phyloP scores from a whole-genome alignment of 306 rosid genomes.

The Trifolium pratense region DNA sequence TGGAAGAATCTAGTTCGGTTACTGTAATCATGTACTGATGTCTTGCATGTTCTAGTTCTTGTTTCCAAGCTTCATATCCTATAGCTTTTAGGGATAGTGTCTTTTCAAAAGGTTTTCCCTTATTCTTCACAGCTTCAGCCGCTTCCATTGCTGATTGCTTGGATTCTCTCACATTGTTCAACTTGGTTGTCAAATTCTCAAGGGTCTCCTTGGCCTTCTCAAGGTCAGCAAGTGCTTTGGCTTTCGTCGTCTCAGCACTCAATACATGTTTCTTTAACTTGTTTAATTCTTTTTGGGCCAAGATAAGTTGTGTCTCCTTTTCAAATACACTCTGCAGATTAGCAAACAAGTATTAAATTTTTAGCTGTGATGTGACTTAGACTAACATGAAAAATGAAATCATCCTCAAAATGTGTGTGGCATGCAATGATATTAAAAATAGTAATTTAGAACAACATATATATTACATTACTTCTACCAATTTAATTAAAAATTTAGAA shows the following conservation, averaged over 20 bases:
- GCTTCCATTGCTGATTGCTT: slow-evolving; percentile 69
- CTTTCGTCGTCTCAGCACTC: slow-evolving; percentile 53
- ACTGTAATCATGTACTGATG: slow-evolving; percentile 52
- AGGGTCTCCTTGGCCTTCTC: slow-evolving; percentile 63
- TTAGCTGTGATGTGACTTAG: too few relatives aligned
- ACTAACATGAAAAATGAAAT: slow-evolving; percentile 28
- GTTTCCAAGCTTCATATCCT: slow-evolving; percentile 64
- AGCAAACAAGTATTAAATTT: slow-evolving; percentile 15
- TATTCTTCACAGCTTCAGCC: slow-evolving; percentile 52
- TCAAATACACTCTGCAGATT: slow-evolving; percentile 65
- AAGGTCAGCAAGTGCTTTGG: slow-evolving; percentile 65
- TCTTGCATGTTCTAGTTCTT: slow-evolving; percentile 67
- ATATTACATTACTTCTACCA: too few relatives aligned
- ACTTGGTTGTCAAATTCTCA: slow-evolving; percentile 57
- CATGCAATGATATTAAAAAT: slow-evolving; percentile 1
- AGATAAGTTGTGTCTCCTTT: slow-evolving; percentile 71
- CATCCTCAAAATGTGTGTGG: not conserved
- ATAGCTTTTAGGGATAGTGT: slow-evolving; percentile 49
- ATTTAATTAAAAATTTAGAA: too few relatives aligned
- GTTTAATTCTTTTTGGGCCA: slow-evolving; percentile 68
- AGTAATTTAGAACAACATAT: too few relatives aligned
- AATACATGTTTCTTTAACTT: slow-evolving; percentile 56
- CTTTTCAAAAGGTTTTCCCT: slow-evolving; percentile 54
- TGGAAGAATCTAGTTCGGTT: slow-evolving; percentile 66
- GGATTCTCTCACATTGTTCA: slow-evolving; percentile 53